These are phyloP conservation scores for Ustilago sp. DNA, from an alignment of 1,284 basidiomycete species.

Conservation along the genomic window DNA sequence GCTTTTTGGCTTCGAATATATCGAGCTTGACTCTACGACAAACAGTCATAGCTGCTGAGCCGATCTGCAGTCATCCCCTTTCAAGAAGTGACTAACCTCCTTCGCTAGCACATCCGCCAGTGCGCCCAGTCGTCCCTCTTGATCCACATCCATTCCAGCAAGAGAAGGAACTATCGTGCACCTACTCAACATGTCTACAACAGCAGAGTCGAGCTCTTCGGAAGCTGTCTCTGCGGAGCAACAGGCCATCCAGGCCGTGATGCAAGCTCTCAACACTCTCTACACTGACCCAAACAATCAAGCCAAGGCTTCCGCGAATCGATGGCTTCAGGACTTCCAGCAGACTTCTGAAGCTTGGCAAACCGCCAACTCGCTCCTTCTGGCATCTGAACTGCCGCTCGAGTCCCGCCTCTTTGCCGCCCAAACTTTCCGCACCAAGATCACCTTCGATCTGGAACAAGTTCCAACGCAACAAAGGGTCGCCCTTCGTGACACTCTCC, in stretches of 20 bases:
- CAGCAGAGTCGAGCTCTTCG: constrained; percentile 28
- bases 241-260: constrained; percentile 64
- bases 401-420: constrained; percentile 93
- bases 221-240: constrained; percentile 23
- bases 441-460: constrained; percentile 94
- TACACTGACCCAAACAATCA: constrained; percentile 80
- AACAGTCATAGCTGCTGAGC: neutral
- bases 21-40: neutral
- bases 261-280: constrained; percentile 73
- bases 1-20: too few species aligned
- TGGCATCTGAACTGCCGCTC: constrained; percentile 80
- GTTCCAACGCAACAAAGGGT: constrained; percentile 79
- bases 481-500: constrained; percentile 86
- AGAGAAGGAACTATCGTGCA: neutral
- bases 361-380: constrained; percentile 89
- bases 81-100: neutral
- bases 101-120: neutral
- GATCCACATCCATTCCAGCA: neutral
- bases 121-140: neutral
- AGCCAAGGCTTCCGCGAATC: constrained; percentile 77
- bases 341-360: constrained; percentile 89
- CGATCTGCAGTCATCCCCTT: neutral
- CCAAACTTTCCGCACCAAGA: constrained; percentile 94
- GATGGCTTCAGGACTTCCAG: constrained; percentile 70
- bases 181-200: constrained; percentile 21